Conservation (phyloP, 306 rosid species). For the Rubus parviflorus region DNA sequence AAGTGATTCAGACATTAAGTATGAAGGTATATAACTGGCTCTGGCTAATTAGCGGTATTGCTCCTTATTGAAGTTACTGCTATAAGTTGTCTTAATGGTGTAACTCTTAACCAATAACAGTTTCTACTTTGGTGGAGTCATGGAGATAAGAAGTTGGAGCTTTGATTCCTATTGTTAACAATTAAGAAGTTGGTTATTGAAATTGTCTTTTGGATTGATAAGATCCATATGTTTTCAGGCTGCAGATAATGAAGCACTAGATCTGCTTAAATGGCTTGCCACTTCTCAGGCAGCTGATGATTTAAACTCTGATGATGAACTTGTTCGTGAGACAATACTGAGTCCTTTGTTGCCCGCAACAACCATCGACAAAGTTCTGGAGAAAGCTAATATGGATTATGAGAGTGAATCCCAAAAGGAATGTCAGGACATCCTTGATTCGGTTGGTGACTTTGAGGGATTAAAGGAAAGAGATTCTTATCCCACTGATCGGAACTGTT, state of each 20-base stretch:
- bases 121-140: constrained; percentile 2
- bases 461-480: constrained; percentile 36
- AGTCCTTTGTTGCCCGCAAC: constrained; percentile 76
- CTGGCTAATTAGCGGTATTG: not conserved
- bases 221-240: constrained; percentile 42
- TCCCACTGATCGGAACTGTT: constrained; percentile 32
- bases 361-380: constrained; percentile 69
- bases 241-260: constrained; percentile 64
- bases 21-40: constrained; percentile 41
- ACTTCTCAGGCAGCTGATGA: constrained; percentile 76
- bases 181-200: constrained; percentile 14
- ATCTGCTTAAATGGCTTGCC: constrained; percentile 86
- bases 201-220: constrained; percentile 20
- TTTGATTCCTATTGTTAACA: not conserved
- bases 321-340: constrained; percentile 67
- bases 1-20: constrained; percentile 30
- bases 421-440: constrained; percentile 94
- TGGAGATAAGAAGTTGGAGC: not conserved
- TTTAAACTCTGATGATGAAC: constrained; percentile 82
- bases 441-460: constrained; percentile 63
- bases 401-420: constrained; percentile 89
- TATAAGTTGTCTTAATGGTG: not conserved
- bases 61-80: not conserved
- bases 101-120: not conserved
- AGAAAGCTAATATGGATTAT: constrained; percentile 70